These are phyloP conservation scores for Acer negundo DNA, from an alignment of 345 rosid species.

Conservation along the genomic window DNA sequence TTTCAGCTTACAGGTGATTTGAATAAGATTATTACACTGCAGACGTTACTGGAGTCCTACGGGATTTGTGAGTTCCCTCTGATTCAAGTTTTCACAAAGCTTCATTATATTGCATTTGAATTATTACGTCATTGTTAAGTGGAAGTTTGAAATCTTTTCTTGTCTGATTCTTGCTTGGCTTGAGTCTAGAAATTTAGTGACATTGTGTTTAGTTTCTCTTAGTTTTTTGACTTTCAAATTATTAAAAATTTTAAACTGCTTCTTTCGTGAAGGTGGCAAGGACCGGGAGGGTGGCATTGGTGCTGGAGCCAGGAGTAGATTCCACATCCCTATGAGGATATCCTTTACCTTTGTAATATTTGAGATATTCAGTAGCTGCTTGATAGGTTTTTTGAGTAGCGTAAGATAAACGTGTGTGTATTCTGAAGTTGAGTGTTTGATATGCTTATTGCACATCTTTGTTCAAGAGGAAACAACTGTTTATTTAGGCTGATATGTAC, in stretches of 20 bases:
- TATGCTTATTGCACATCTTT: not conserved
- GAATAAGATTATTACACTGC: slow-evolving; percentile 62
- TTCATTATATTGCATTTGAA: not conserved
- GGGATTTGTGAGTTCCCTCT: slow-evolving; percentile 61
- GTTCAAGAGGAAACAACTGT: not conserved
- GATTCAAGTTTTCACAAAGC: not conserved
- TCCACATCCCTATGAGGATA: slow-evolving; percentile 64
- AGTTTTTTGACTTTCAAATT: too few relatives aligned
- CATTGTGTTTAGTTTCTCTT: not conserved
- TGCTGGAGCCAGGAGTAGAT: slow-evolving; percentile 72
- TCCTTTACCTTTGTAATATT: slow-evolving; percentile 52
- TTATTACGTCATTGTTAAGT: not conserved
- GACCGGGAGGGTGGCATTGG: slow-evolving; percentile 74
- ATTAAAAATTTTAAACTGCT: not conserved
- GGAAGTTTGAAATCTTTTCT: not conserved
- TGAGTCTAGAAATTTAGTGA: not conserved
- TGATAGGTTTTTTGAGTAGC: not conserved
- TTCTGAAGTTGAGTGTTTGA: not conserved
- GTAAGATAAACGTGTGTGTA: not conserved
- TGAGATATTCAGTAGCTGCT: slow-evolving; percentile 3
- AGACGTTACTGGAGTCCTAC: slow-evolving; percentile 52
- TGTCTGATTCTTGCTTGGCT: not conserved
- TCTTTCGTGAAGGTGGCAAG: slow-evolving; percentile 62
- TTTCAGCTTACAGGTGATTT: too few relatives aligned
- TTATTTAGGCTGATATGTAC: not conserved